Percentiles rank a stretch among this genome's conserved stretches.
phyloP scores from a whole-genome alignment of 2,329 filamentous ascomycete genomes.

The Chrysoporthe cubensis region DNA sequence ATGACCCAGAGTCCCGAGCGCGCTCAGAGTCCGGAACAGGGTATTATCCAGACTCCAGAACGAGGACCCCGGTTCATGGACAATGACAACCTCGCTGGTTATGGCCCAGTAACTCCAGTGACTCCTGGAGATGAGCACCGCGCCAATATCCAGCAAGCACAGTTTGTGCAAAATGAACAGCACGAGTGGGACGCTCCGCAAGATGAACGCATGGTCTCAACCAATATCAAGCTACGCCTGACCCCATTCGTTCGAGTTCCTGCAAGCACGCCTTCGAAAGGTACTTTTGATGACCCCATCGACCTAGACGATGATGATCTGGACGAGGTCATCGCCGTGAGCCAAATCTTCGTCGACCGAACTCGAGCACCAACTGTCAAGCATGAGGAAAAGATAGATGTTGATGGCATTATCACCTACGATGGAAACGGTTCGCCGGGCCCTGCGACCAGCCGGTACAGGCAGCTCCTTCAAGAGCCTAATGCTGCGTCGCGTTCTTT shows the following conservation, averaged over 20 bases:
- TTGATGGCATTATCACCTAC: neutral
- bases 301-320: neutral
- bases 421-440: neutral
- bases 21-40: neutral
- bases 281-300: neutral
- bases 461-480: neutral
- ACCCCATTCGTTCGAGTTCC: neutral
- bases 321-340: neutral
- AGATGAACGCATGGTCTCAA: neutral
- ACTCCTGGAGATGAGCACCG: neutral
- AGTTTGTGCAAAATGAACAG: neutral
- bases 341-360: neutral
- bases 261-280: neutral
- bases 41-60: too few species aligned
- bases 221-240: neutral
- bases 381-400: neutral
- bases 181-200: neutral
- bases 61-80: neutral
- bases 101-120: too few species aligned
- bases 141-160: neutral
- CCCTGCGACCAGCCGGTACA: neutral
- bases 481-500: neutral
- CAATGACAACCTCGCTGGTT: neutral
- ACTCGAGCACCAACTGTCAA: neutral
- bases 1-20: constrained; percentile 7